Base-by-base conservation (phyloP, 495 filamentous ascomycete genomes). In the Talaromyces nanjingensis region DNA sequence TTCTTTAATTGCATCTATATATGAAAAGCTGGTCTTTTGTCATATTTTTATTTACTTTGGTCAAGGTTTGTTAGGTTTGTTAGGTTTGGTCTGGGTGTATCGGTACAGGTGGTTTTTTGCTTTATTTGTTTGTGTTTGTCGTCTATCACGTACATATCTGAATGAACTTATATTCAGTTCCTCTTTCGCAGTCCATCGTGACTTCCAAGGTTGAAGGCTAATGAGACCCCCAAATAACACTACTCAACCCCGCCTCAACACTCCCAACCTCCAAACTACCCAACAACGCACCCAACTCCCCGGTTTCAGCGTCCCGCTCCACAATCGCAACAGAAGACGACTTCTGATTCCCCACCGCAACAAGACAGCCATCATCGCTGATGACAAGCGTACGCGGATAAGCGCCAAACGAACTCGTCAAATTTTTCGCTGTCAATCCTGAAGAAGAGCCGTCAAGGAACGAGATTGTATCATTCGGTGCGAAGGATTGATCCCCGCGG, bases 361-460 rank as follows among this genome's bases (percentile, higher is more conserved):
- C 77, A 54, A 86, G 69, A 66, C 79, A 80, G 1, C 88, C 88
- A 6, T 78, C 80, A 63, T 78, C 78, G 67, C 87, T 90, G 66
- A 92, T 74, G 37, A 80, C 83, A 70, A 91, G 85, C 33, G 89
- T 86, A 47, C 89, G 74, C 6, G 90, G 89, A 54, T 78, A 74
- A 5, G 73, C 66, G 3, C 89, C 89, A 25, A 83, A 84, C 4
- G 87, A 80, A 0, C 86, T 73, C 12, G 74, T 79, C 18, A 81
- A 71, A 47, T 84, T 76, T 6, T 82, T 70, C 63, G 85, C 78
- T 5, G 60, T 71, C 5, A 89, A 76, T 2, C 27, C 56, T 0
- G 70, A 66, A 6, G 65, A 56, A 29, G 66, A 33, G 66, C 82
- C 68, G 6, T 64, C 52, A 63, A 78, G 66, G 22, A 67, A 75